phyloP scores from a whole-genome alignment of 495 filamentous ascomycete species.

The Neurospora sp. region DNA sequence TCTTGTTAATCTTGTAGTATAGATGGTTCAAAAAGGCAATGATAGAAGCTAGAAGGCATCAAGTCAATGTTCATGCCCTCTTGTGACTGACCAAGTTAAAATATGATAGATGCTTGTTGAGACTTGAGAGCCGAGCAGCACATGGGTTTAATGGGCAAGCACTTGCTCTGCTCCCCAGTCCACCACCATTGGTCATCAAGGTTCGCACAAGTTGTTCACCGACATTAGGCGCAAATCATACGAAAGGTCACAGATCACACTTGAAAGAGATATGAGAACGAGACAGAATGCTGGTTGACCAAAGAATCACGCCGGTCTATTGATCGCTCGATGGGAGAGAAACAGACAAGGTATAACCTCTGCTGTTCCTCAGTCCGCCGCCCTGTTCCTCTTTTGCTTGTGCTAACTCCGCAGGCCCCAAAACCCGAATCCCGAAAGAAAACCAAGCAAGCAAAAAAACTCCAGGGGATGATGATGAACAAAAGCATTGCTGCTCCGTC shows the following conservation, averaged over 20 bases:
- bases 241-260: background rate
- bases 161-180: background rate
- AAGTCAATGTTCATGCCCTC: background rate
- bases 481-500: background rate
- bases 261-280: background rate
- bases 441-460: background rate
- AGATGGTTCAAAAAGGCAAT: slow-evolving; percentile 19
- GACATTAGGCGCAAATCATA: background rate
- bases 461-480: background rate
- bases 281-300: background rate
- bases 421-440: background rate
- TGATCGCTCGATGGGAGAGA: background rate
- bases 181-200: background rate
- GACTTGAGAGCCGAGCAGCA: background rate
- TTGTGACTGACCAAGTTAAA: background rate
- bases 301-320: background rate
- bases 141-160: background rate
- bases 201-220: background rate
- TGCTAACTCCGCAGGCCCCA: background rate
- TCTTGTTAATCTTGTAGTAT: slow-evolving; percentile 24
- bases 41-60: slow-evolving; percentile 7
- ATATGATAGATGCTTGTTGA: background rate
- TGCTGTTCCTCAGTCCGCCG: background rate
- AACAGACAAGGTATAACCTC: background rate
- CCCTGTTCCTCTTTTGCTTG: background rate